A percentile compares a stretch with the other conserved stretches of the same genome.
Evolutionary conservation across 108 stramenopile genomes (phyloP).

Genomic region (Mayamaea pseudoterrestris): DNA sequence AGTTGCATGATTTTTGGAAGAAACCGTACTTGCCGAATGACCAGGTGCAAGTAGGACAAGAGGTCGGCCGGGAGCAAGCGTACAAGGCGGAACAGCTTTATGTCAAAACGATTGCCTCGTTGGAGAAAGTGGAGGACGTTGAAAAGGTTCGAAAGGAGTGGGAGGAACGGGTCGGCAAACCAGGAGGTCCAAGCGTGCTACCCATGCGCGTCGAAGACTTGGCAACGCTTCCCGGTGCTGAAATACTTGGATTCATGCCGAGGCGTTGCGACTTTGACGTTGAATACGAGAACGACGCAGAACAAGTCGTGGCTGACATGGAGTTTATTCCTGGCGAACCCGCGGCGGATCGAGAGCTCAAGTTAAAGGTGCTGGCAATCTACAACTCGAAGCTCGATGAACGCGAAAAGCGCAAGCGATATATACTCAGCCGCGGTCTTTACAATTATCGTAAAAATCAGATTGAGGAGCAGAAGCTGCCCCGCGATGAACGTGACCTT

Average conservation of each 20-base stretch:
- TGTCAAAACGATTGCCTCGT: conserved; percentile 34
- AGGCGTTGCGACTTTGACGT: conserved; percentile 93
- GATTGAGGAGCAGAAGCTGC: conserved; percentile 36
- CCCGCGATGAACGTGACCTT: conserved; percentile 84
- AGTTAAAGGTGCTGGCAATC: conserved; percentile 74
- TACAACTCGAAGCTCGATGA: conserved; percentile 87
- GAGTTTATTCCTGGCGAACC: conserved; percentile 76
- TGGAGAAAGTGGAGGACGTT: conserved; percentile 33
- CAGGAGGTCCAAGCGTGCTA: conserved; percentile 61
- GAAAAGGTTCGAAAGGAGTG: conserved; percentile 53
- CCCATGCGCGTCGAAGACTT: conserved; percentile 68
- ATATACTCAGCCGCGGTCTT: conserved; percentile 61
- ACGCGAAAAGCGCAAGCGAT: conserved; percentile 74
- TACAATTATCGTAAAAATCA: conserved; percentile 74
- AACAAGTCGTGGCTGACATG: conserved; percentile 83
- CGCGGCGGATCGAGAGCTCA: conserved; percentile 67
- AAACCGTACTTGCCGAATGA: conserved; percentile 52
- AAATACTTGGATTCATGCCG: conserved; percentile 84
- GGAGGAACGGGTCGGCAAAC: conserved; percentile 37
- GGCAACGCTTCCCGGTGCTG: conserved; percentile 50
- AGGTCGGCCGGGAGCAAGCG: conserved; percentile 65
- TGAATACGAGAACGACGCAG: conserved; percentile 95
- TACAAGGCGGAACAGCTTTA: conserved; percentile 61
- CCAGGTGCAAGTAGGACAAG: conserved; percentile 39
- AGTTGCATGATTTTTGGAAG: conserved; percentile 41